These are phyloP conservation scores for Globisporangium cederbergense DNA, from an alignment of 352 stramenopile genomes.

Conservation along the genomic window DNA sequence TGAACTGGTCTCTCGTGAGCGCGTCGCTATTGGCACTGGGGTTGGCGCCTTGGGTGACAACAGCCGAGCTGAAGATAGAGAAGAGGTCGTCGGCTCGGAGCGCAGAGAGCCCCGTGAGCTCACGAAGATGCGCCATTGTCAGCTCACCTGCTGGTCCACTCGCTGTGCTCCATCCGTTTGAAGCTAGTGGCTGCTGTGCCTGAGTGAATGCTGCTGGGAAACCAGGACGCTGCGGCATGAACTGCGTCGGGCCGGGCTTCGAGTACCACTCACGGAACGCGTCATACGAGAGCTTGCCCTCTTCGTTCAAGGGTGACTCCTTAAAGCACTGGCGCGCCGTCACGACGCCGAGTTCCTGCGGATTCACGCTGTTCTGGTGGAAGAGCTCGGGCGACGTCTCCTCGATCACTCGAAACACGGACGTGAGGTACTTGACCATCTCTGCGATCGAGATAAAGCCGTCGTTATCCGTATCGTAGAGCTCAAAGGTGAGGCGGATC, in stretches of 20 bases:
- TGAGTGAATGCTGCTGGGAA: conserved; percentile 4
- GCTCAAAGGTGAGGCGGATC: conserved; percentile 78
- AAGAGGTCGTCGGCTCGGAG: conserved; percentile 61
- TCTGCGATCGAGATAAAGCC: conserved; percentile 80
- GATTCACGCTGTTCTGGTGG: conserved; percentile 59
- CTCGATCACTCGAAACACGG: conserved; percentile 79
- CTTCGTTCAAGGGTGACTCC: conserved; percentile 54
- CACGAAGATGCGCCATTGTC: conserved; percentile 32
- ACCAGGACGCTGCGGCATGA: conserved; percentile 15
- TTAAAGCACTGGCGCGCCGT: conserved; percentile 76
- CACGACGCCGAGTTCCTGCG: conserved; percentile 56
- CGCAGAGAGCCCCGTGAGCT: conserved; percentile 49
- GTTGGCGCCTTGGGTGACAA: neutral
- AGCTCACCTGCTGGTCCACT: conserved; percentile 11
- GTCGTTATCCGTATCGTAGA: conserved; percentile 84
- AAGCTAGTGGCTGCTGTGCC: neutral
- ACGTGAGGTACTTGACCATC: conserved; percentile 87
- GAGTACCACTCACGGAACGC: conserved; percentile 80
- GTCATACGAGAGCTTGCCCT: conserved; percentile 73
- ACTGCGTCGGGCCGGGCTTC: conserved; percentile 48
- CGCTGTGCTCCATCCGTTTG: neutral
- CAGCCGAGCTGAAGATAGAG: conserved; percentile 44
- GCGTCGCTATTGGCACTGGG: conserved; percentile 15
- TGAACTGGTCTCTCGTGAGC: conserved; percentile 66
- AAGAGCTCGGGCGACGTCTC: conserved; percentile 69